phyloP scores from a whole-genome alignment of 305 asterid genomes.

The Salvia sclarea region DNA sequence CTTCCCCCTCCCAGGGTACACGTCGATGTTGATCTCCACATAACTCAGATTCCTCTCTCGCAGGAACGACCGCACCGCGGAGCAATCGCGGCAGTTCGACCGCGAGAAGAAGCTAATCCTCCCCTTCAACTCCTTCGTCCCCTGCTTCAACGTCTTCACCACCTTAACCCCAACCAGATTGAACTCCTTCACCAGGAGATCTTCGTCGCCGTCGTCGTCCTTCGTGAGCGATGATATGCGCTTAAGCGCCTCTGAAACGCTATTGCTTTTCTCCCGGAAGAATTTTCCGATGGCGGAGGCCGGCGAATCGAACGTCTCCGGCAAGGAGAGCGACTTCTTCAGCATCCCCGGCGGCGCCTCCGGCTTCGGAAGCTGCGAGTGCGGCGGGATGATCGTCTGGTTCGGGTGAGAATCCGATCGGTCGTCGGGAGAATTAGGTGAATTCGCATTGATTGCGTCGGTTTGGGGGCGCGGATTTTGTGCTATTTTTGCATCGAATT shows the following conservation, averaged over 20 bases:
- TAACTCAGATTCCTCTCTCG: slow-evolving; percentile 52
- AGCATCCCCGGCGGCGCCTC: slow-evolving; percentile 66
- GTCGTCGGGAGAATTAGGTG: not conserved
- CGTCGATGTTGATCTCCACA: slow-evolving; percentile 86
- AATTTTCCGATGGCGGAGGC: slow-evolving; percentile 78
- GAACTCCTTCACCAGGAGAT: slow-evolving; percentile 53
- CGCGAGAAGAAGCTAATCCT: slow-evolving; percentile 80
- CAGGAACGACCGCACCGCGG: slow-evolving; percentile 71
- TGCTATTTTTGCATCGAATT: slow-evolving; percentile 11
- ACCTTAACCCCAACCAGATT: slow-evolving; percentile 69
- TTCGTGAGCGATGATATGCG: slow-evolving; percentile 56
- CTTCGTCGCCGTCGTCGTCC: slow-evolving; percentile 14
- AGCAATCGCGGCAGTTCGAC: slow-evolving; percentile 81
- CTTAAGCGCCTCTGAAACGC: slow-evolving; percentile 73
- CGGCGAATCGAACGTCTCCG: slow-evolving; percentile 55
- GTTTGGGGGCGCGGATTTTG: not conserved
- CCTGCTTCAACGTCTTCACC: slow-evolving; percentile 44
- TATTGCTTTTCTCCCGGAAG: slow-evolving; percentile 64
- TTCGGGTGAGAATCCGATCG: slow-evolving; percentile 14
- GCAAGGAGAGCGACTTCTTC: slow-evolving; percentile 49
- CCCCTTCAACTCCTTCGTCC: slow-evolving; percentile 50
- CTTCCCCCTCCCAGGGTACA: slow-evolving; percentile 64
- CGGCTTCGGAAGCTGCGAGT: slow-evolving; percentile 75
- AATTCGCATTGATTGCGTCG: slow-evolving; percentile 13
- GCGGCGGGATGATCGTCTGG: slow-evolving; percentile 41